These are phyloP conservation scores for Casuarina glauca DNA, from an alignment of 306 rosid species.

Conservation along the genomic window DNA sequence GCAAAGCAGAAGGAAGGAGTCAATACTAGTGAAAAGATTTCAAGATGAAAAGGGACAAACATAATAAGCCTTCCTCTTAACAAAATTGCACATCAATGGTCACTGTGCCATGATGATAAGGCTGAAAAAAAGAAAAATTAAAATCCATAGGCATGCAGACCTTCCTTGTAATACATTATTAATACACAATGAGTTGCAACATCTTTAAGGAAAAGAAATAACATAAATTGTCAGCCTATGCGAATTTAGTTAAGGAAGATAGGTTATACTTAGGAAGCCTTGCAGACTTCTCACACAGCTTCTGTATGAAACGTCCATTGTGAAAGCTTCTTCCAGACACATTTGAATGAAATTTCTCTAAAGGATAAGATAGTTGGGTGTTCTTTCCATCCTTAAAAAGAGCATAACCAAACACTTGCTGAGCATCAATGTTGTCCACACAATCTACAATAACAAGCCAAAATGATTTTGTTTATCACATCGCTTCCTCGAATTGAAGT, in stretches of 20 bases:
- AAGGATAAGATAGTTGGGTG: slow-evolving; percentile 76
- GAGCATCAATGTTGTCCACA: slow-evolving; percentile 84
- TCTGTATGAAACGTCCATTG: slow-evolving; percentile 93
- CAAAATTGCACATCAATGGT: neutral
- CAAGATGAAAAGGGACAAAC: slow-evolving; percentile 19
- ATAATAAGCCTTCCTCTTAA: slow-evolving; percentile 12
- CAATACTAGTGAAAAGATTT: slow-evolving; percentile 10
- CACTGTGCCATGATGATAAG: neutral
- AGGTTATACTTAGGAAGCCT: slow-evolving; percentile 68
- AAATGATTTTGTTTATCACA: slow-evolving; percentile 6
- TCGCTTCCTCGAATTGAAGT: slow-evolving; percentile 12
- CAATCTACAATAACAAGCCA: slow-evolving; percentile 62
- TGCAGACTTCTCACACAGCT: slow-evolving; percentile 85
- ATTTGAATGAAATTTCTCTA: slow-evolving; percentile 82
- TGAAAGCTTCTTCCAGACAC: slow-evolving; percentile 94
- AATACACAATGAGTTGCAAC: slow-evolving; percentile 2
- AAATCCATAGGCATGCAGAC: neutral
- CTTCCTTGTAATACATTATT: neutral
- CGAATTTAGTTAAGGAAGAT: slow-evolving; percentile 19
- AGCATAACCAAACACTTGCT: slow-evolving; percentile 83
- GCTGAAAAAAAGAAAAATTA: neutral
- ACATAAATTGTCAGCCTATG: neutral
- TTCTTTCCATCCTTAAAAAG: slow-evolving; percentile 92
- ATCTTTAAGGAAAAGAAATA: neutral
- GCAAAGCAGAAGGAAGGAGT: slow-evolving; percentile 6